Base-by-base conservation (phyloP, 1,139 yeast genomes). In the Entelexis sorbosivorans region DNA sequence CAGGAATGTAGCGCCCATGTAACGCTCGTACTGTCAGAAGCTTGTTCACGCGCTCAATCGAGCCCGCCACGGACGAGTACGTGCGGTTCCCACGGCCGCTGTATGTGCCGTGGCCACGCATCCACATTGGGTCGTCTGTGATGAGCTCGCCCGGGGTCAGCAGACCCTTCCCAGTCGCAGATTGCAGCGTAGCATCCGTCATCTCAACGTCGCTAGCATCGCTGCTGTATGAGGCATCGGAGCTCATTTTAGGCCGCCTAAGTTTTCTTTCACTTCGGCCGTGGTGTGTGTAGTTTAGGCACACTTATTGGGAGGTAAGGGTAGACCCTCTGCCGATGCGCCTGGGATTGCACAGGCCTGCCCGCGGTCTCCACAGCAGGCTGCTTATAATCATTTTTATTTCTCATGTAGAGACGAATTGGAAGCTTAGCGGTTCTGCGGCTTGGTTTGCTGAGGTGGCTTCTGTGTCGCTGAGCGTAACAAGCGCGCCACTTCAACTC, bases 41-140 rank as follows among this genome's bases (percentile, higher is more conserved):
- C 60, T 91, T 78, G 68, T 91, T 91, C 49, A 89, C 96, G 59
- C 93, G 74, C 0, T 86, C 77, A 16, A 93, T 81, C 19, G 81
- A 80, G 4, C 99, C 99, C 0, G 96, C 96, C 4, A 91, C 95
- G 0, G 96, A 82, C 1, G 96, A 83, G 64, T 78, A 88, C 0
- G 96, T 88, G 60, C 76, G 72, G 50, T 72, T 70, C 52, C 77
- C 78, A 34, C 77, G 77, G 39, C 82, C 70, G 57, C 82, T 79
- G 65, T 87, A 91, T 0, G 98, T 93, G 2, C 98, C 98, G 65
- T 93, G 99, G 33, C 98, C 99, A 65, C 95, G 79, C 98, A 93
- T 93, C 96, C 97, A 91, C 5, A 83, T 77, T 8, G 96, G 88
- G 63, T 93, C 98, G 61, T 85, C 94, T 0, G 98, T 91, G 17